These are phyloP conservation scores for Ulmus americana DNA, from an alignment of 331 rosid species.

Conservation along the genomic window DNA sequence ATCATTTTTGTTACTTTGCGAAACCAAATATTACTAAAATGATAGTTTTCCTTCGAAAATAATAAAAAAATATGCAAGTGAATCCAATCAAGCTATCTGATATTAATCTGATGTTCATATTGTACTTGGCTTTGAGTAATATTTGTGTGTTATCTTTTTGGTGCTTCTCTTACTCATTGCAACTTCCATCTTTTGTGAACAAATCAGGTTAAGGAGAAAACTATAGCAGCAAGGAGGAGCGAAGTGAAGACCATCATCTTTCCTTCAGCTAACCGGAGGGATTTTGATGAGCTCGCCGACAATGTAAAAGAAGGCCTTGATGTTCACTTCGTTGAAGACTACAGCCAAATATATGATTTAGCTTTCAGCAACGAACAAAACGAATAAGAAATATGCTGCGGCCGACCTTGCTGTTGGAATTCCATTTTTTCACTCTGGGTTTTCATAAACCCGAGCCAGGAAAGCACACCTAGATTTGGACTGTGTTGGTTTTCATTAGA, in stretches of 20 bases:
- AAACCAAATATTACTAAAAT: no score
- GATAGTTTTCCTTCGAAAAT: no score
- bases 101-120: no score
- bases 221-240: constrained; percentile 92
- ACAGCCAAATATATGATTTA: constrained; percentile 58
- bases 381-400: constrained; percentile 18
- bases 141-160: not conserved
- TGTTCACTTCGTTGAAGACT: constrained; percentile 89
- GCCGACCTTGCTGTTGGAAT: constrained; percentile 18
- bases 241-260: constrained; percentile 76
- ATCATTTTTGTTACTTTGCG: no score
- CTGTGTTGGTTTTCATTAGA: not conserved
- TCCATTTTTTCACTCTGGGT: constrained; percentile 16
- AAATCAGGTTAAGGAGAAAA: constrained; percentile 92
- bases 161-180: constrained; percentile 23
- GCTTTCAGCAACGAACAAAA: constrained; percentile 52
- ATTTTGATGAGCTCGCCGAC: constrained; percentile 78
- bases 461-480: constrained; percentile 19
- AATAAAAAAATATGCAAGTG: no score
- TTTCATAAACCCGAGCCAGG: constrained; percentile 21
- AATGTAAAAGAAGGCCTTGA: constrained; percentile 91
- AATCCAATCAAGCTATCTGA: no score
- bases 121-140: no score
- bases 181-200: constrained; percentile 17
- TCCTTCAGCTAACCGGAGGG: constrained; percentile 89